Conservation (phyloP, 257 asterid species). For the Pogostemon cablin region DNA sequence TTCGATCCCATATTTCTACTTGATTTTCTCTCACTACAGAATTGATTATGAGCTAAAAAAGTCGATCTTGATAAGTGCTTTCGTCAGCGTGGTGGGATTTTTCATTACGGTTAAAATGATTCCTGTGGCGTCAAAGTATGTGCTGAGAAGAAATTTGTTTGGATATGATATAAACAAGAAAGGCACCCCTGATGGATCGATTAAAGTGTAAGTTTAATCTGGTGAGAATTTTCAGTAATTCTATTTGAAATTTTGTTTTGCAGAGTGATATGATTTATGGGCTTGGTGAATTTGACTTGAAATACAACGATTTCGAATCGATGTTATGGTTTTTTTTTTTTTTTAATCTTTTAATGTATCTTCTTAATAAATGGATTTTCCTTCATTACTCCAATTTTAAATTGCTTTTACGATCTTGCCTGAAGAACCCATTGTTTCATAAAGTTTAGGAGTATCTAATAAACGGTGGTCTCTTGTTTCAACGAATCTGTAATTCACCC, state of each 20-base stretch:
- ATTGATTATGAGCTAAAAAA: conserved; percentile 63
- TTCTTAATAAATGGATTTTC: background rate
- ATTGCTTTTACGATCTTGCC: background rate
- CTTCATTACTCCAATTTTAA: background rate
- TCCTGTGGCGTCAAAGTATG: conserved; percentile 84
- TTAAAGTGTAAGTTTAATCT: conserved; percentile 73
- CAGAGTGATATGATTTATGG: conserved; percentile 7
- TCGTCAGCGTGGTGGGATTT: conserved; percentile 67
- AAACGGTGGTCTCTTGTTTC: background rate
- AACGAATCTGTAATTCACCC: background rate
- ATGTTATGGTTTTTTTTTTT: background rate
- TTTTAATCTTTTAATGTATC: background rate
- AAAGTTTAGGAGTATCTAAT: background rate
- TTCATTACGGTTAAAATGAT: conserved; percentile 58
- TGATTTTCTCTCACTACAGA: conserved; percentile 56
- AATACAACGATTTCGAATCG: background rate
- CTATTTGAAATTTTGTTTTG: background rate
- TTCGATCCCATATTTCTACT: conserved; percentile 65
- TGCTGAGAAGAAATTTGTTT: conserved; percentile 71
- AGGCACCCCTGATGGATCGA: conserved; percentile 90
- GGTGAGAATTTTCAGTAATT: background rate
- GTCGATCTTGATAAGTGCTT: conserved; percentile 64
- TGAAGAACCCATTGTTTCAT: background rate
- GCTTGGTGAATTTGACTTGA: conserved; percentile 25
- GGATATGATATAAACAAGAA: conserved; percentile 90